These are phyloP conservation scores for Diaporthe humulicola DNA, from an alignment of 2,329 filamentous ascomycete genomes.

Conservation along the genomic window DNA sequence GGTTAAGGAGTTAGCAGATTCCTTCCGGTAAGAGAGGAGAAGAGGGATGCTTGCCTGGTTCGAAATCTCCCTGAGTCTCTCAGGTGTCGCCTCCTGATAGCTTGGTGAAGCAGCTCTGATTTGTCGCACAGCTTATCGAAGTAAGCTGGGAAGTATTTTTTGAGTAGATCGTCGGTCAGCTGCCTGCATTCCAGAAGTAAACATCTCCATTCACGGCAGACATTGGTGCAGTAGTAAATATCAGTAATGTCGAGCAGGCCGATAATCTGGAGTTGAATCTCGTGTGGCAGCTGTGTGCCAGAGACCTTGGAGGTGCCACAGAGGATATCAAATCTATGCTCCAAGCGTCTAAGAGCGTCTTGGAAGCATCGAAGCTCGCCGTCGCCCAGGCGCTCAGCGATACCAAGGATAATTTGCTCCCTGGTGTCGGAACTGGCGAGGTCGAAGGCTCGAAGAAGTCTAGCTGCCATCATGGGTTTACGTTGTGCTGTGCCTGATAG, in stretches of 20 bases:
- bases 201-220: constrained; percentile 30
- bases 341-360: neutral
- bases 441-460: neutral
- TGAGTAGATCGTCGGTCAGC: neutral
- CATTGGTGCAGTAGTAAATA: constrained; percentile 17
- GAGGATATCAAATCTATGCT: constrained; percentile 3
- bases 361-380: constrained; percentile 3
- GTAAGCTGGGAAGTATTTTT: neutral
- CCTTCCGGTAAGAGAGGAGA: too few species aligned
- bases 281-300: neutral
- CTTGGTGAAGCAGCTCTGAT: neutral
- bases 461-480: neutral
- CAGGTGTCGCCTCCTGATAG: constrained; percentile 9
- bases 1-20: neutral
- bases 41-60: neutral
- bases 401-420: neutral
- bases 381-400: constrained; percentile 10
- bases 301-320: neutral
- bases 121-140: neutral
- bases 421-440: neutral
- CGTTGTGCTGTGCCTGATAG: neutral
- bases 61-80: constrained; percentile 18
- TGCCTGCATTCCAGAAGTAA: neutral
- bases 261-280: constrained; percentile 30
- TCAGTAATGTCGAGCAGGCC: constrained; percentile 14